Evolutionary conservation across 805 yeast species (phyloP).

Genomic region (Lipomyces yamadae): DNA sequence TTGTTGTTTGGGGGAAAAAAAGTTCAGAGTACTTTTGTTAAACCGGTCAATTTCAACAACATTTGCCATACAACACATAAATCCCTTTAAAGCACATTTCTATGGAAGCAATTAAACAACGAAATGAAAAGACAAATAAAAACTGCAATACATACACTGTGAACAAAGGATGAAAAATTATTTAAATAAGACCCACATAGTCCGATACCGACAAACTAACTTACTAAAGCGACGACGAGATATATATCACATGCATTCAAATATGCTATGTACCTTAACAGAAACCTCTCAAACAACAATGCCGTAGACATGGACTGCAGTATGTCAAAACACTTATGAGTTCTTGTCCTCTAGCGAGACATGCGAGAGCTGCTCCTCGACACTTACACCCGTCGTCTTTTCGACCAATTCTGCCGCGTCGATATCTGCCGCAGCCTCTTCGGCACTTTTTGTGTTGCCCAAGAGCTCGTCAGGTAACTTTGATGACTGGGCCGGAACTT

Average conservation of each 20-base stretch:
- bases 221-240: background rate
- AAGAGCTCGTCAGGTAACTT: constrained; percentile 26
- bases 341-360: constrained; percentile 31
- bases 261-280: no score
- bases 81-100: background rate
- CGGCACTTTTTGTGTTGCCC: constrained; percentile 24
- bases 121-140: background rate
- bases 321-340: background rate
- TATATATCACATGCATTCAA: constrained; percentile 6
- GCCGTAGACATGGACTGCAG: no score
- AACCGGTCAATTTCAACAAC: background rate
- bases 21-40: background rate
- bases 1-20: background rate
- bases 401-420: constrained; percentile 29
- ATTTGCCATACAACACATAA: background rate
- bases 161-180: constrained; percentile 1
- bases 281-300: no score
- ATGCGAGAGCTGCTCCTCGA: constrained; percentile 26
- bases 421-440: constrained; percentile 22
- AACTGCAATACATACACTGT: constrained; percentile 4
- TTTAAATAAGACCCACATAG: background rate
- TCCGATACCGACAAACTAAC: no score
- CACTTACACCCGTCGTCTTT: constrained; percentile 26
- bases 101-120: background rate
- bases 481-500: constrained; percentile 13